Evolutionary conservation across 768 basidiomycete genomes (phyloP).

Genomic region (Tulasnella sp.): DNA sequence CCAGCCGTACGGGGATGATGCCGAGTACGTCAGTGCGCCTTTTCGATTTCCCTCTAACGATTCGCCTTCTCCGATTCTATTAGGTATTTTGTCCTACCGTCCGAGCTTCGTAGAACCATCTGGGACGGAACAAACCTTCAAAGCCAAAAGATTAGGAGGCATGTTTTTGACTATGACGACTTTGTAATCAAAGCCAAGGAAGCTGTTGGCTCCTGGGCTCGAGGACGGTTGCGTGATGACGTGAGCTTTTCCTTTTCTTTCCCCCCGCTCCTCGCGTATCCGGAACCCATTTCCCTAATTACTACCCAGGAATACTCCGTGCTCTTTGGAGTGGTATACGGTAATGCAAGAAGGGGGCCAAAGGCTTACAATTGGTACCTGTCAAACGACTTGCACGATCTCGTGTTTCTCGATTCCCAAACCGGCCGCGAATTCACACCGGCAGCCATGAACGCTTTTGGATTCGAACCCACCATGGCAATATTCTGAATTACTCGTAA

Average conservation of each 20-base stretch:
- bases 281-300: too few relatives aligned
- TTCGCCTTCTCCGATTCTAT: too few relatives aligned
- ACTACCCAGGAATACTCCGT: too few relatives aligned
- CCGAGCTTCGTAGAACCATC: background rate
- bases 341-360: background rate
- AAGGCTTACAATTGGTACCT: background rate
- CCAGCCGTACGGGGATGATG: too few relatives aligned
- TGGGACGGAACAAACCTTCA: background rate
- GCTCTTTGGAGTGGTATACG: background rate
- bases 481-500: background rate
- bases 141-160: background rate
- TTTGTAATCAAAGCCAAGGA: background rate
- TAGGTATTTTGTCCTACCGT: background rate
- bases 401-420: background rate
- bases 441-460: background rate
- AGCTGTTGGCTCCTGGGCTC: background rate
- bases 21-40: too few relatives aligned
- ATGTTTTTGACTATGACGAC: background rate
- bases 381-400: background rate
- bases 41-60: too few relatives aligned
- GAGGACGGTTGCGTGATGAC: background rate
- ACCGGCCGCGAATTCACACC: background rate
- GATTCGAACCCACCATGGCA: background rate
- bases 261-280: too few relatives aligned
- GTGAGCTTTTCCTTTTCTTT: too few relatives aligned